These are phyloP conservation scores for Chrysosporium queenslandicum DNA, from an alignment of 2,329 filamentous ascomycete genomes.

Conservation along the genomic window DNA sequence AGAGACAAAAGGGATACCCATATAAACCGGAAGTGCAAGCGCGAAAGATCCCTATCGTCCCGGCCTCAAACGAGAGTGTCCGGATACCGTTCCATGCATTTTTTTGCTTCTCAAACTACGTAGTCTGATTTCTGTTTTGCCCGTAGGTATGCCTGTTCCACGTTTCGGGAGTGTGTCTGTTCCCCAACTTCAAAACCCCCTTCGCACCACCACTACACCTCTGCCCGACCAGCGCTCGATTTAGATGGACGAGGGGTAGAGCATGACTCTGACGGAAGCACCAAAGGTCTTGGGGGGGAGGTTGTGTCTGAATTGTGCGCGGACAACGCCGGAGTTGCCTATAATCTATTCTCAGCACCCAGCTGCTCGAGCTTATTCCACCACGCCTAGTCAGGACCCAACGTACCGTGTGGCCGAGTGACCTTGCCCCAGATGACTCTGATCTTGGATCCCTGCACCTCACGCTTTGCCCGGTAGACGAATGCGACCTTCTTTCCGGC, in stretches of 20 bases:
- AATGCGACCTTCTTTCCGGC: constrained; percentile 97
- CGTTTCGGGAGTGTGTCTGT: background rate
- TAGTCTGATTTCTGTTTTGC: background rate
- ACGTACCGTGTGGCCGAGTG: constrained; percentile 82
- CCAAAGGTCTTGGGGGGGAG: constrained; percentile 95
- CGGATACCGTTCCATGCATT: background rate
- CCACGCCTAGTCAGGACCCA: background rate
- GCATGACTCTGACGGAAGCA: constrained; percentile 91
- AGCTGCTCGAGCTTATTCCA: background rate
- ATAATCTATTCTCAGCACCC: constrained; percentile 13
- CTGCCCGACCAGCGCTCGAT: constrained; percentile 19
- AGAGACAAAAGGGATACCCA: constrained; percentile 5
- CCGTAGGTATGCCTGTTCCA: constrained; percentile 1
- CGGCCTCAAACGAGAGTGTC: background rate
- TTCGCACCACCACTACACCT: background rate
- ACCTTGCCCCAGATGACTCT: constrained; percentile 99
- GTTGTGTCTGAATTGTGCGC: constrained; percentile 93
- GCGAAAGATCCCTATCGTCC: constrained; percentile 1
- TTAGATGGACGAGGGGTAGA: constrained; percentile 98
- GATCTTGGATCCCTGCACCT: constrained; percentile 96
- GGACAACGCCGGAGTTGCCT: constrained; percentile 97
- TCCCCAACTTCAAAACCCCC: background rate
- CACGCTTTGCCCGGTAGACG: constrained; percentile 91
- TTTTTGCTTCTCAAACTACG: constrained; percentile 1
- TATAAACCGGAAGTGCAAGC: constrained; percentile 10